Conservation (phyloP, 345 rosid species). For the Cardamine occulta region DNA sequence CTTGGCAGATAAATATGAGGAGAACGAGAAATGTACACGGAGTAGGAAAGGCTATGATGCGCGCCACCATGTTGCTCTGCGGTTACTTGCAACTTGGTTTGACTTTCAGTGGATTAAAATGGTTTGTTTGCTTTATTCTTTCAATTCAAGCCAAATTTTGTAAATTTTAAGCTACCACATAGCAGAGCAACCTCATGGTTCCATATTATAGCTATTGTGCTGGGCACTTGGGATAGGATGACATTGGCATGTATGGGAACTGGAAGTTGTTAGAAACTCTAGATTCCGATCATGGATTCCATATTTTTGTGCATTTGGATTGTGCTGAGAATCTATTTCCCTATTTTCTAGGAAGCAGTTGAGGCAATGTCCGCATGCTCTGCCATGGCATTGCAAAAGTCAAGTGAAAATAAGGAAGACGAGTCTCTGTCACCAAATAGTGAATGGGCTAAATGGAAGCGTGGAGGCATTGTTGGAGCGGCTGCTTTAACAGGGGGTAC, state of each 20-base stretch:
- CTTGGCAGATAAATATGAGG: slow-evolving; percentile 69
- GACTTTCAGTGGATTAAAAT: slow-evolving; percentile 79
- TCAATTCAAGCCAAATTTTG: not conserved
- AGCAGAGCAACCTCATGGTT: not conserved
- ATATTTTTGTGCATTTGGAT: not conserved
- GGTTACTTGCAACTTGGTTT: slow-evolving; percentile 86
- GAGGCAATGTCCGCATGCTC: slow-evolving; percentile 89
- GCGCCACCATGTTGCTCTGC: slow-evolving; percentile 84
- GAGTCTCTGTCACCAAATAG: slow-evolving; percentile 52
- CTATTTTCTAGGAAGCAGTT: slow-evolving; percentile 45
- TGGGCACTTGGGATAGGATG: not conserved
- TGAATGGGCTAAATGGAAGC: slow-evolving; percentile 85
- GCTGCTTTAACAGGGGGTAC: slow-evolving; percentile 98
- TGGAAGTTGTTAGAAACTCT: not conserved
- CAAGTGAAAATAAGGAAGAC: slow-evolving; percentile 61
- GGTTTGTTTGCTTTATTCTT: slow-evolving; percentile 54
- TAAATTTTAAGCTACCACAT: not conserved
- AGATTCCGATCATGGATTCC: not conserved
- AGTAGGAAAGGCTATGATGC: slow-evolving; percentile 91
- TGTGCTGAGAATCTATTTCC: not conserved
- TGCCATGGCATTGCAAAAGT: slow-evolving; percentile 82
- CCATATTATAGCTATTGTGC: slow-evolving; percentile 1
- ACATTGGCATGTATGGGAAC: not conserved
- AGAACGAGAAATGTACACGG: slow-evolving; percentile 50
- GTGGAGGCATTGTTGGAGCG: slow-evolving; percentile 94